Evolutionary conservation across 805 yeast species (phyloP), one percentile per base, ranked within the genome.

Genomic region (Kluyveromyces dobzhanskii): DNA sequence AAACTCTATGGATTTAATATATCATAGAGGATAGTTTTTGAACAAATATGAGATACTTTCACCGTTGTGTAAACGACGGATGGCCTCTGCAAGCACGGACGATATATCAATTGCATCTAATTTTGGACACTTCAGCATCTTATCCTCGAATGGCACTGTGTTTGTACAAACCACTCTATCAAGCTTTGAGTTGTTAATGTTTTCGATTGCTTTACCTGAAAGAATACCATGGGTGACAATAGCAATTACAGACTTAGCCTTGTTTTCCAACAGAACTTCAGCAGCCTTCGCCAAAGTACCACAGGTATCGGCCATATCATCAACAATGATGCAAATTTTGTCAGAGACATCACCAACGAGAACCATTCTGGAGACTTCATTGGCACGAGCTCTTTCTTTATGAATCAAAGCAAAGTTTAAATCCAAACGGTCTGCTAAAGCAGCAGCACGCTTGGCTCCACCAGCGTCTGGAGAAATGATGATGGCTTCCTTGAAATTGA

Each of bases 221-320:
- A 83, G 68, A 12, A 83, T 77, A 45, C 92, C 94, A 56, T 83
- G 94, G 2, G 92, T 83, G 14, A 83, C 87, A 46, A 84, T 80
- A 24, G 92, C 90, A 51, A 84, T 75, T 29, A 84, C 92, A 41
- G 77, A 70, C 51, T 75, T 67, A 33, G 90, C 92, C 25, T 73
- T 72, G 51, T 82, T 78, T 19, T 75, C 78, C 43, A 83, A 56
- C 40, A 84, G 65, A 11, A 80, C 75, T 46, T 84, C 90, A 17
- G 87, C 85, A 28, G 92, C 92, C 61, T 83, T 84, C 39, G 80
- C 84, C 46, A 84, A 65, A 14, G 94, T 84, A 45, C 92, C 94
- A 65, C 94, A 84, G 16, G 94, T 84, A 58, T 84, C 94, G 33
- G 92, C 92, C 87, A 84, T 84, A 60, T 84, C 94, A 63, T 84